A percentile compares a stretch with the other conserved stretches of the same genome.
These are phyloP conservation scores for Auricularia auricula-judae DNA, from an alignment of 768 basidiomycete species.

Conservation along the genomic window DNA sequence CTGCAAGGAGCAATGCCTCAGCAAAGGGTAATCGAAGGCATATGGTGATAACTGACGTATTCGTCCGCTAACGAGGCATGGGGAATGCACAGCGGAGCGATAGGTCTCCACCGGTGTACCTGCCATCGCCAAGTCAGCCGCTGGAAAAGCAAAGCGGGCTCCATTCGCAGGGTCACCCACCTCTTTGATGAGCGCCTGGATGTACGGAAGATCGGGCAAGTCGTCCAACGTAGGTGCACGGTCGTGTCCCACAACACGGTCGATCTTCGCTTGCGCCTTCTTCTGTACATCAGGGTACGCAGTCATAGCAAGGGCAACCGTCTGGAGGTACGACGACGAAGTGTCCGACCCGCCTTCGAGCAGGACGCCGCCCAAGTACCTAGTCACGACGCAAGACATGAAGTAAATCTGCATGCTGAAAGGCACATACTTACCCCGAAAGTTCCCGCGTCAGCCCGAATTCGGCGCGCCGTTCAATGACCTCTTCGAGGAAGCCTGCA, in stretches of 20 bases:
- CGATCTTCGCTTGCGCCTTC: slow-evolving; percentile 17
- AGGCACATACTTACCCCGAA: slow-evolving; percentile 12
- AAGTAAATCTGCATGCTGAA: not conserved
- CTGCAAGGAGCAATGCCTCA: not conserved
- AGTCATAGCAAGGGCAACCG: slow-evolving; percentile 9
- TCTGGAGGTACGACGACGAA: slow-evolving; percentile 12
- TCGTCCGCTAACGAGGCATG: not conserved
- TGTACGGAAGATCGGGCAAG: slow-evolving; percentile 18
- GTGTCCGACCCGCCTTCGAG: slow-evolving; percentile 25
- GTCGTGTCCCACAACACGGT: slow-evolving; percentile 12
- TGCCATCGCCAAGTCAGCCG: not conserved
- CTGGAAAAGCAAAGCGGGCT: not conserved
- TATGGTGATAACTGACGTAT: not conserved
- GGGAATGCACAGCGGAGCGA: not conserved
- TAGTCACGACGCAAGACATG: slow-evolving; percentile 1
- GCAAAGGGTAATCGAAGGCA: not conserved
- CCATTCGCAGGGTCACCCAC: slow-evolving; percentile 8
- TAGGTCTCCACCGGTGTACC: not conserved
- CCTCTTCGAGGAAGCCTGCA: slow-evolving; percentile 19
- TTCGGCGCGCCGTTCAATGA: slow-evolving; percentile 14
- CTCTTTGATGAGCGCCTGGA: slow-evolving; percentile 24
- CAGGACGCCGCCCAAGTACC: slow-evolving; percentile 21
- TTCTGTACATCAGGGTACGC: slow-evolving; percentile 14
- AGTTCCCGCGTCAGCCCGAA: slow-evolving; percentile 17
- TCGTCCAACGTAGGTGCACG: slow-evolving; percentile 18